phyloP scores from a whole-genome alignment of 177 flowering plant species.

The Vitis hybrid region DNA sequence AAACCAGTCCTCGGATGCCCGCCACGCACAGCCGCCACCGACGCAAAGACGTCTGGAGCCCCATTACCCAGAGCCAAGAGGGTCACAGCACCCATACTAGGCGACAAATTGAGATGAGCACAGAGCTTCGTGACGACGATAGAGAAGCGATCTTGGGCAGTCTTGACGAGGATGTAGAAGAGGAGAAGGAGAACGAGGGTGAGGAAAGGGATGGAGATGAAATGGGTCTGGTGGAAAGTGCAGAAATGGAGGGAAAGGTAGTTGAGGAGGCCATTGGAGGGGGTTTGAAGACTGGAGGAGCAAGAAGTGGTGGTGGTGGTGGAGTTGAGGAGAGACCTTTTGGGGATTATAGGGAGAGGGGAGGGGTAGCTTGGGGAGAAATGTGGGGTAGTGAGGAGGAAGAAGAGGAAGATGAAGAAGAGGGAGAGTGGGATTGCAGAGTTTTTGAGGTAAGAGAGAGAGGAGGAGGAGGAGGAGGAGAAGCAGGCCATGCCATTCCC shows the following conservation, averaged over 20 bases:
- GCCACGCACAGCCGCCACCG: slow-evolving; percentile 71
- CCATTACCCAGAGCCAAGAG: slow-evolving; percentile 95
- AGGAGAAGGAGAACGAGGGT: slow-evolving; percentile 53
- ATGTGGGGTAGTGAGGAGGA: slow-evolving; percentile 29
- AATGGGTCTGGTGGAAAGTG: slow-evolving; percentile 40
- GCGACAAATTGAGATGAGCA: slow-evolving; percentile 56
- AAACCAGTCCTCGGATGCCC: slow-evolving; percentile 86
- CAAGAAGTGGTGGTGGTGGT: slow-evolving; percentile 19
- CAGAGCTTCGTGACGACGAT: slow-evolving; percentile 74
- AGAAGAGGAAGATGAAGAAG: slow-evolving; percentile 42
- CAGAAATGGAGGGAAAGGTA: slow-evolving; percentile 76
- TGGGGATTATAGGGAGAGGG: slow-evolving; percentile 18
- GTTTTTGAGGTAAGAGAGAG: slow-evolving; percentile 24
- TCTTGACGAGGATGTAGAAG: slow-evolving; percentile 81
- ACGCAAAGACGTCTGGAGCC: slow-evolving; percentile 91
- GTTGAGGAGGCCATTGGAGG: slow-evolving; percentile 56
- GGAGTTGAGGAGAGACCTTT: slow-evolving; percentile 27
- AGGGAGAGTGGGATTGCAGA: slow-evolving; percentile 37
- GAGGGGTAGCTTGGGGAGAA: slow-evolving; percentile 15
- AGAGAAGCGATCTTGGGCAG: slow-evolving; percentile 90
- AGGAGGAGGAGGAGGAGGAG: slow-evolving; percentile 4
- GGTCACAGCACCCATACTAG: slow-evolving; percentile 88
- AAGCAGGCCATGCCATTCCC: slow-evolving; percentile 55
- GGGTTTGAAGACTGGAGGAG: slow-evolving; percentile 26
- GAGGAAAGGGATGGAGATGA: slow-evolving; percentile 61